A percentile compares a stretch with the other conserved stretches of the same genome.
phyloP scores from a whole-genome alignment of 768 basidiomycete genomes.

The Clavulina sp. region DNA sequence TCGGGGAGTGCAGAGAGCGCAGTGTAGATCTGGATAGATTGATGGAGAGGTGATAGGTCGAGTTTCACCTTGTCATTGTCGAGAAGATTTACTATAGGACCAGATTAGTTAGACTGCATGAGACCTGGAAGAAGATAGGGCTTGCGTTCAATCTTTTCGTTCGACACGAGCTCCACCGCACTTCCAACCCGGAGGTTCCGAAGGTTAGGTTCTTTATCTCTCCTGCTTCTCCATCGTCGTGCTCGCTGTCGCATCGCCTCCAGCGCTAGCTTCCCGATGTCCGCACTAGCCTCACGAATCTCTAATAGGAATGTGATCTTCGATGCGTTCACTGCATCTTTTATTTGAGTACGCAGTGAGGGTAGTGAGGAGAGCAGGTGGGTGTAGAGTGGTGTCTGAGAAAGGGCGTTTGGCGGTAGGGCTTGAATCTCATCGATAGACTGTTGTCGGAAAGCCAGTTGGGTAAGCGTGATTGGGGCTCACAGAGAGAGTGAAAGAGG shows the following conservation, averaged over 20 bases:
- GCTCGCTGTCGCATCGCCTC: conserved; percentile 78
- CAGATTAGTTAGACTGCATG: not conserved
- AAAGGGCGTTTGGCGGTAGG: conserved; percentile 75
- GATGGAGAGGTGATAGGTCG: conserved; percentile 88
- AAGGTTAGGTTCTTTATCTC: conserved; percentile 71
- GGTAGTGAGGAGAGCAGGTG: conserved; percentile 85
- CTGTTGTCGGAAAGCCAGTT: conserved; percentile 24
- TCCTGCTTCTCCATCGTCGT: conserved; percentile 62
- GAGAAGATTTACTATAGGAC: conserved; percentile 59
- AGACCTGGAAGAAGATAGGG: conserved; percentile 7
- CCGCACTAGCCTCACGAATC: conserved; percentile 71
- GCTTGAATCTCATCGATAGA: conserved; percentile 89
- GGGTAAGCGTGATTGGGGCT: conserved; percentile 10
- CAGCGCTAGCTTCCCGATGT: conserved; percentile 72
- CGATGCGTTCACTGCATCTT: conserved; percentile 83
- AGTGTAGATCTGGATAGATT: conserved; percentile 93
- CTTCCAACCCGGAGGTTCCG: conserved; percentile 69
- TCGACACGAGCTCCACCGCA: conserved; percentile 78
- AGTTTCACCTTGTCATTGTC: conserved; percentile 77
- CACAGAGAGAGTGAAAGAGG: not conserved
- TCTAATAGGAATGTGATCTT: conserved; percentile 96
- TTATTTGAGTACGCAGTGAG: conserved; percentile 73
- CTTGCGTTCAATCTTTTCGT: conserved; percentile 91
- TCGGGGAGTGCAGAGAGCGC: conserved; percentile 82
- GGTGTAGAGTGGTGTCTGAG: conserved; percentile 83